Evolutionary conservation across 2,329 filamentous ascomycete species (phyloP).

Genomic region (Tricladium varicosporioides): DNA sequence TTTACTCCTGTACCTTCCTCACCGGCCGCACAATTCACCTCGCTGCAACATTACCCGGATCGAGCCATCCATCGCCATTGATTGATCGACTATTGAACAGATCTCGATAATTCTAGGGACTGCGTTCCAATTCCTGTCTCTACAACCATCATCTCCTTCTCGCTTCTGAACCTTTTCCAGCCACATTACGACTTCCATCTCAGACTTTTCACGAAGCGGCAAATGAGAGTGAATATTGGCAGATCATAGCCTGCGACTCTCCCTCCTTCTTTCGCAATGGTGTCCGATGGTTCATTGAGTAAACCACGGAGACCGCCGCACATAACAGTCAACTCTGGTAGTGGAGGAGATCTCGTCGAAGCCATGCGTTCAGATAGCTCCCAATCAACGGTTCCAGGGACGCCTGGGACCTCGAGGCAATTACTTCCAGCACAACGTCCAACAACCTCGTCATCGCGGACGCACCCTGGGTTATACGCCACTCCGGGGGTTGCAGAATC

Average conservation of each 20-base stretch:
- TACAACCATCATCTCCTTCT: not conserved
- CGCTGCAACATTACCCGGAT: not conserved
- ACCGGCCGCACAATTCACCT: not conserved
- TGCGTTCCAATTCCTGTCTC: slow-evolving; percentile 8
- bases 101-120: not conserved
- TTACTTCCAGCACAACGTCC: slow-evolving; percentile 26
- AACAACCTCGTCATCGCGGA: slow-evolving; percentile 14
- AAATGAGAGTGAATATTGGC: slow-evolving; percentile 17
- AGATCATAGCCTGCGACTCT: slow-evolving; percentile 9
- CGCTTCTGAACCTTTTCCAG: not conserved
- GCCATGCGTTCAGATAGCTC: slow-evolving; percentile 38
- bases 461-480: slow-evolving; percentile 23
- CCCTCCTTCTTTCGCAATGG: slow-evolving; percentile 17
- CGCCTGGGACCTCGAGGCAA: slow-evolving; percentile 30
- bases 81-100: not conserved
- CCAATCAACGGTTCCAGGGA: slow-evolving; percentile 24
- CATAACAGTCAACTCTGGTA: slow-evolving; percentile 61
- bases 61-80: not conserved
- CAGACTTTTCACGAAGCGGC: not conserved
- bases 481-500: slow-evolving; percentile 34
- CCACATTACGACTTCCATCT: not conserved
- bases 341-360: slow-evolving; percentile 44
- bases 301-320: slow-evolving; percentile 46
- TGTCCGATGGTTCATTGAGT: slow-evolving; percentile 10
- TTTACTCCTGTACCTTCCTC: not conserved